Percentiles rank a stretch among this genome's conserved stretches.
Evolutionary conservation across 2,329 filamentous ascomycete genomes (phyloP).

Genomic region (Pseudocercospora fuligena): DNA sequence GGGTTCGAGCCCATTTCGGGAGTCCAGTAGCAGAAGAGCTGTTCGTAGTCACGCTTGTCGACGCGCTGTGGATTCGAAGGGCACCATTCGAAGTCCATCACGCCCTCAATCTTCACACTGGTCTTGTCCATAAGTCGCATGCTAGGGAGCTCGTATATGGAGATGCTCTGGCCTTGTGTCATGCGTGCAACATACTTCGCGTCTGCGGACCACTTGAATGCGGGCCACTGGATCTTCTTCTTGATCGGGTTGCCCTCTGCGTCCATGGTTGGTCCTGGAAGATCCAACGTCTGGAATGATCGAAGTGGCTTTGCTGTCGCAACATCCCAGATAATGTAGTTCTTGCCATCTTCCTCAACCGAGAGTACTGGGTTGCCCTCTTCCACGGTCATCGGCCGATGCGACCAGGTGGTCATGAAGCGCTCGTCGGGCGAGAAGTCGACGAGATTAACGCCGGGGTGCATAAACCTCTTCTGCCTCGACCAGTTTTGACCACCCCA

Average conservation of each 20-base stretch:
- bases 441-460: conserved; percentile 92
- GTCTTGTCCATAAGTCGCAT: conserved; percentile 92
- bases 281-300: conserved; percentile 89
- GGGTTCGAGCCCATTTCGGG: conserved; percentile 98
- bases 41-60: conserved; percentile 88
- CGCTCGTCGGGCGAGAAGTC: conserved; percentile 94
- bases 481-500: conserved; percentile 93
- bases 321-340: conserved; percentile 98
- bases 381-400: conserved; percentile 87
- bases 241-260: conserved; percentile 70
- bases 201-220: conserved; percentile 99
- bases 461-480: conserved; percentile 88
- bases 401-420: conserved; percentile 96
- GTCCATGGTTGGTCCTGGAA: conserved; percentile 65
- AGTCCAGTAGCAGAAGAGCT: conserved; percentile 98
- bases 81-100: conserved; percentile 98
- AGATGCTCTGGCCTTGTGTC: conserved; percentile 85
- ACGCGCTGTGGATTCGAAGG: conserved; percentile 82
- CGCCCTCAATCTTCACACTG: conserved; percentile 92
- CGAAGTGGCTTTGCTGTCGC: conserved; percentile 86
- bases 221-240: conserved; percentile 96
- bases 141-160: conserved; percentile 83
- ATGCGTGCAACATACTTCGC: conserved; percentile 96
- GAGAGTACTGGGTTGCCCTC: conserved; percentile 78
- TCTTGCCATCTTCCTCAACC: conserved; percentile 94